Evolutionary conservation across 129 eudicot species (phyloP), one percentile per base, ranked within the genome.

Genomic region (Arctium lappa): DNA sequence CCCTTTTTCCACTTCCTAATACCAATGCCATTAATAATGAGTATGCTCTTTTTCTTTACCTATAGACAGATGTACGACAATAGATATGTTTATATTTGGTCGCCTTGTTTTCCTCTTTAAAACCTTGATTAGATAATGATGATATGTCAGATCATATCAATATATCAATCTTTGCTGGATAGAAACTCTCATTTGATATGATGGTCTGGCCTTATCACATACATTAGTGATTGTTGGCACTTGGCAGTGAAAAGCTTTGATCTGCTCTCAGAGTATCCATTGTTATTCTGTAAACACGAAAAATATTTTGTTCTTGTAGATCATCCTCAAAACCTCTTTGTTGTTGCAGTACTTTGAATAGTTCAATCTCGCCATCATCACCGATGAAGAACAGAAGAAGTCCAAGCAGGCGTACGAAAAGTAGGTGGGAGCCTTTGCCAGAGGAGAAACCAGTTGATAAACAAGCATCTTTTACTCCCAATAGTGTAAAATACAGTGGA

Each of bases 391-490:
- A 74, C 83, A 87, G 85, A 84, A 88, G 89, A 85, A 95, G 97
- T 85, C 97, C 97, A 38, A 86, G 85, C 62, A 94, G 98, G 85
- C 93, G 99, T 80, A 69, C 91, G 48, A 95, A 95, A 84, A 95
- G 98, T 88, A 86, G 99, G 90, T 95, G 99, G 99, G 99, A 95
- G 87, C 99, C 99, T 78, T 31, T 95, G 76, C 86, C 92, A 77
- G 97, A 87, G 77, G 99, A 87, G 75, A 91, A 91, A 72, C 87
- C 82, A 37, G 87, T 86, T 75, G 90, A 88, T 32, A 91, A 87
- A 85, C 88, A 85, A 56, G 12, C 87, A 27, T 62, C 86, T 63
- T 69, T 83, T 79, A 79, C 90, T 48, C 86, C 87, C 16, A 86
- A 79, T 50, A 74, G 84, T 72, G 77, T 77, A 34, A 91, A 88